phyloP scores from a whole-genome alignment of 1,284 basidiomycete genomes.

The Ustilago curta region DNA sequence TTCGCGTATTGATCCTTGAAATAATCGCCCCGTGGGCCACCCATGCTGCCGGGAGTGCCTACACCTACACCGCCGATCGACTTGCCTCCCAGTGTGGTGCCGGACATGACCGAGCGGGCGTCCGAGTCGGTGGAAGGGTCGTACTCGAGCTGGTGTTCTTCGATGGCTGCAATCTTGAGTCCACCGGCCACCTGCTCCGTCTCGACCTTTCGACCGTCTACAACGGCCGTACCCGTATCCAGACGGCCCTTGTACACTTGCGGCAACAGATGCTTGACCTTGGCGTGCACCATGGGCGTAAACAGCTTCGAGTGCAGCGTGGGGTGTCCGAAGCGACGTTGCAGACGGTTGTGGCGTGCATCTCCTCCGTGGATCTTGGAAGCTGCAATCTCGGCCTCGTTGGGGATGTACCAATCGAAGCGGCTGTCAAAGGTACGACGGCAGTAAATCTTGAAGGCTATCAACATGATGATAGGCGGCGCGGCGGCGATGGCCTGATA shows the following conservation, averaged over 20 bases:
- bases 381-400: conserved; percentile 56
- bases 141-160: conserved; percentile 65
- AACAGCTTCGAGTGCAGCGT: conserved; percentile 63
- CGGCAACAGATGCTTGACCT: conserved; percentile 58
- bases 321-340: conserved; percentile 68
- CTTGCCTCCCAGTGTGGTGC: conserved; percentile 57
- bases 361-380: conserved; percentile 58
- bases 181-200: conserved; percentile 57
- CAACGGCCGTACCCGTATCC: conserved; percentile 41
- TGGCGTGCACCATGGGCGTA: conserved; percentile 65
- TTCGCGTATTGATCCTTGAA: conserved; percentile 59
- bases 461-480: conserved; percentile 62
- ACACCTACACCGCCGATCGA: conserved; percentile 31
- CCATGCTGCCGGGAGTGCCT: conserved; percentile 32
- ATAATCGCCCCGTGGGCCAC: conserved; percentile 32
- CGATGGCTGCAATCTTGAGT: conserved; percentile 63
- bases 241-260: conserved; percentile 62
- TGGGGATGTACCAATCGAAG: conserved; percentile 67
- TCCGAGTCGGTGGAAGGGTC: conserved; percentile 62
- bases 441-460: conserved; percentile 65
- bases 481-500: conserved; percentile 58
- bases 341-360: conserved; percentile 60
- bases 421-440: conserved; percentile 56
- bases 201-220: conserved; percentile 60
- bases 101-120: conserved; percentile 60